phyloP scores from a whole-genome alignment of 2,329 filamentous ascomycete genomes.

The Epicoccum sorghinum region DNA sequence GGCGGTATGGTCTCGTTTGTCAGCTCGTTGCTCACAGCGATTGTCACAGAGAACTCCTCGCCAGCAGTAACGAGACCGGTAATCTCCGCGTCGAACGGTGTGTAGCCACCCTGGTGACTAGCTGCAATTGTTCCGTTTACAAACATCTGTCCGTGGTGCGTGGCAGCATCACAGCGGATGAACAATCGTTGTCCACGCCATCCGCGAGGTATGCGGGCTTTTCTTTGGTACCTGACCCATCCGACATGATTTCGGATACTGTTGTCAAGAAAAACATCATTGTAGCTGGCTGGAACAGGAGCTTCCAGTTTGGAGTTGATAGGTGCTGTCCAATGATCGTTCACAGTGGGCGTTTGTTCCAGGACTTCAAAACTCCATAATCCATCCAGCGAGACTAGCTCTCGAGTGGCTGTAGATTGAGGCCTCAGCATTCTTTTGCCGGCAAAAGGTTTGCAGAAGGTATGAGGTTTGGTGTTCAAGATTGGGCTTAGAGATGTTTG shows the following conservation, averaged over 20 bases:
- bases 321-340: not conserved
- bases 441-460: not conserved
- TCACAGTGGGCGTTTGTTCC: not conserved
- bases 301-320: not conserved
- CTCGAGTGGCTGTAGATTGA: not conserved
- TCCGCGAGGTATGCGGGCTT: not conserved
- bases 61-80: not conserved
- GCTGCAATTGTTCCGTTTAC: not conserved
- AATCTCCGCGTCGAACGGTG: not conserved
- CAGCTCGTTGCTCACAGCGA: not conserved
- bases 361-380: not conserved
- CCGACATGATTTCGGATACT: not conserved
- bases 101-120: not conserved
- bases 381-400: not conserved
- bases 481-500: too few relatives aligned
- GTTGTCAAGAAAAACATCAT: not conserved
- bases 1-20: not conserved
- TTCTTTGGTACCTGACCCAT: not conserved
- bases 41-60: not conserved
- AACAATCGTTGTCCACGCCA: not conserved
- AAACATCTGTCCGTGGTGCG: not conserved
- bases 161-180: not conserved
- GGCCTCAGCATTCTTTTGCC: not conserved
- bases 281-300: conserved; percentile 1
- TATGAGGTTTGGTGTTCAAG: too few relatives aligned